Evolutionary conservation across 208 protist species (phyloP), one percentile per base, ranked within the genome.

Genomic region (Porcisia hertigi): DNA sequence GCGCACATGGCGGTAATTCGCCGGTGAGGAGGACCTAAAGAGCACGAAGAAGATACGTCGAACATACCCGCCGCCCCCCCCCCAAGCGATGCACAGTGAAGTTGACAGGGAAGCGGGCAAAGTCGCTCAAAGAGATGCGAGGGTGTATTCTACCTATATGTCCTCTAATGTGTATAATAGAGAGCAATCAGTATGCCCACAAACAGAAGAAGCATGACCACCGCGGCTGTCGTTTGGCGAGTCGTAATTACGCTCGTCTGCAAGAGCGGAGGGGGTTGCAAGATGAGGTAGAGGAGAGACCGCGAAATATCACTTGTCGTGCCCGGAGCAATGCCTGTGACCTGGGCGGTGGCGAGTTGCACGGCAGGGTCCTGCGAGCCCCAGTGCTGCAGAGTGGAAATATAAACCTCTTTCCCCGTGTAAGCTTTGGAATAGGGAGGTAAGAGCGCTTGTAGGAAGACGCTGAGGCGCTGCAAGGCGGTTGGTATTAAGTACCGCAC

Each of bases 291-390:
- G 20, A 92, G 66, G 7, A 92, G 55, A n/a, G 79, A 69, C 20
- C 81, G 72, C 25, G 88, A 76, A 5, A 81, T 76, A 63, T 92
- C 88, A 25, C 78, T 39, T 3, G 76, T 74, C 6, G 72, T 85
- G 53, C 79, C 87, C n/a, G 82, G 82, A 12, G 82, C 72, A 66
- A 89, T 41, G 11, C 76, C 78, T 6, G 82, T 71, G 12, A 88
- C 69, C 69, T 88, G 76, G 8, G 87, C 75, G 12, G 72, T 71
- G 14, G 86, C 76, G 23, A 83, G 65, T 69, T 90, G 84, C 25
- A 86, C 83, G 11, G 76, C 82, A 12, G 91, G 88, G 65, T 96
- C 88, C 30, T 71, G 59, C 23, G 45, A 65, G 41, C 79, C 79
- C 82, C 91, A 88, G 14, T 43, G 62, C 34, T 73, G 64, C 25